A percentile compares a stretch with the other conserved stretches of the same genome.
phyloP scores from a whole-genome alignment of 78 protist species.

The Polysphondylium violaceum region DNA sequence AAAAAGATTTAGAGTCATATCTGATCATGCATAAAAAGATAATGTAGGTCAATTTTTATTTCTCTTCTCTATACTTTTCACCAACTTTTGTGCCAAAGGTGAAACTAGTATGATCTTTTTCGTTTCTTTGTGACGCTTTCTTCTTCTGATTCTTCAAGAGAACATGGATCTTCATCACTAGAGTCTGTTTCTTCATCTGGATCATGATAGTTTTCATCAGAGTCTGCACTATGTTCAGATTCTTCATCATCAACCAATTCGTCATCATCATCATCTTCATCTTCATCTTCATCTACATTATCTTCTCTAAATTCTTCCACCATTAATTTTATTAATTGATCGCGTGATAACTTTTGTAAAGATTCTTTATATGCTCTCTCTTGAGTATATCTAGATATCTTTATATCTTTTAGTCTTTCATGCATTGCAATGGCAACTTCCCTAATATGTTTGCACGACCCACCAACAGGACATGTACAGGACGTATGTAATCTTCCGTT shows the following conservation, averaged over 20 bases:
- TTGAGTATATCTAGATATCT: too few species aligned
- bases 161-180: neutral
- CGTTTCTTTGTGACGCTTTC: too few species aligned
- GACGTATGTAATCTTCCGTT: neutral
- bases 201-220: neutral
- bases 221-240: neutral
- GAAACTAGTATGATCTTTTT: neutral
- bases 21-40: too few species aligned
- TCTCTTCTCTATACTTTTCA: too few species aligned
- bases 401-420: neutral
- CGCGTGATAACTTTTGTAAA: neutral
- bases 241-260: neutral
- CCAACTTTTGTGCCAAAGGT: too few species aligned
- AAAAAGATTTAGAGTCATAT: too few species aligned
- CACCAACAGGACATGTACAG: neutral
- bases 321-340: too few species aligned
- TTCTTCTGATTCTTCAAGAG: neutral
- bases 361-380: too few species aligned
- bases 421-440: neutral
- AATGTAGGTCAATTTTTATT: too few species aligned
- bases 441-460: neutral
- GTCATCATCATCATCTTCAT: neutral
- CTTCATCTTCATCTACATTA: neutral
- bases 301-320: neutral
- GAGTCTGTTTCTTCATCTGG: neutral